Base-by-base conservation (phyloP, 2,329 filamentous ascomycete species). In the Cladophialophora carrionii region DNA sequence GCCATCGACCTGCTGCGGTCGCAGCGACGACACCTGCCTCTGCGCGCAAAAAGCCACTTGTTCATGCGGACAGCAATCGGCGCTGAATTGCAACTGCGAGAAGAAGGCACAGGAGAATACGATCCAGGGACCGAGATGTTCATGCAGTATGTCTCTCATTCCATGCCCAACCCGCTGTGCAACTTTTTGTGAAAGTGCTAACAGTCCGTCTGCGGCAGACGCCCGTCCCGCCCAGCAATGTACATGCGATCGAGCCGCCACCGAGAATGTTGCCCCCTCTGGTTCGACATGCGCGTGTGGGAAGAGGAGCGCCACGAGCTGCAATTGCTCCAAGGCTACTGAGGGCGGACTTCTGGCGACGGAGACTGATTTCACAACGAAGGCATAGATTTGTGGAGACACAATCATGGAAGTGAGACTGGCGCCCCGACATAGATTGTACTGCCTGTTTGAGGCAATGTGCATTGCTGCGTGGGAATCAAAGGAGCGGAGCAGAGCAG, bases 321-420 rank as follows among this genome's bases (percentile, higher is more conserved):
- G 91, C 80, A 95, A 90, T n/a, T 96, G 92, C 76, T 89, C 92
- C 78, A 93, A 91, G 77, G 85, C 85, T 20, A 76, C 84, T 56
- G 84, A 85, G 70, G 84, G 86, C 61, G 85, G 85, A 46, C 82
- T 83, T 64, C 86, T 89, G 70, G 84, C 87, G 31, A 79, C 89
- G 71, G 93, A 97, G 85, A 90, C 85, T 57, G 93, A 97, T 78
- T 97, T 96, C 75, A 97, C 92, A 43, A 91, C 88, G 61, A 87
- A 85, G 80, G 72, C 73, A 51, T 51, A 51, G 24, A 51, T 20
- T 0, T 24, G 22, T 22, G 48, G 5, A 8, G 20, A 51, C 22
- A 20, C 37, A 2, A 43, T 20, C 37, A 20, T 17, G 37, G 17
- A 20, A n/a, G 7, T 20, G 6, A 43, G 37, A 41, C 37, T 14